phyloP scores from a whole-genome alignment of 495 filamentous ascomycete genomes.

The Amphirosellinia nigrospora region DNA sequence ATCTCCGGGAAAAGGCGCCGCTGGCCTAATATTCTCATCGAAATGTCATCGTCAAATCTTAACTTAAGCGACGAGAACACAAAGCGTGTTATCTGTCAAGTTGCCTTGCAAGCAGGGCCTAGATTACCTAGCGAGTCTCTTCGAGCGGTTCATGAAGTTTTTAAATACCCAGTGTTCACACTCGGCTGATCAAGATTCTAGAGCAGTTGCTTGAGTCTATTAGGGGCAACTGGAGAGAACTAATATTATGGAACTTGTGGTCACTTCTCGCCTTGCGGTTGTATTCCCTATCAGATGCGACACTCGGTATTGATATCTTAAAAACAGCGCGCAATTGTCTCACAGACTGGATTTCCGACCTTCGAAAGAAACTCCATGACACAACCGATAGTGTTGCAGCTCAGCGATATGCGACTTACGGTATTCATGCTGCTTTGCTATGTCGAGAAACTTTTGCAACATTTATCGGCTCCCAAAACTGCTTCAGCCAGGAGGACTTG shows the following conservation, averaged over 20 bases:
- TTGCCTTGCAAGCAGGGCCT: slow-evolving; percentile 58
- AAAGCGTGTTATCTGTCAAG: slow-evolving; percentile 46
- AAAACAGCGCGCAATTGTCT: slow-evolving; percentile 31
- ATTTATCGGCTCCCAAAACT: slow-evolving; percentile 23
- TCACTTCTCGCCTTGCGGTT: slow-evolving; percentile 50
- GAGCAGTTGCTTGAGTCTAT: slow-evolving; percentile 48
- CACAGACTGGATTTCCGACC: slow-evolving; percentile 49
- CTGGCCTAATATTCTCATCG: slow-evolving; percentile 56
- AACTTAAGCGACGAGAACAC: slow-evolving; percentile 59
- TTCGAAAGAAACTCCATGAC: slow-evolving; percentile 52
- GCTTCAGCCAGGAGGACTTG: slow-evolving; percentile 31
- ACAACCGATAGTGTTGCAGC: slow-evolving; percentile 48
- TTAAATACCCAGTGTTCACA: slow-evolving; percentile 54
- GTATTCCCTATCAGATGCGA: slow-evolving; percentile 24
- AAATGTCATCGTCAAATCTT: slow-evolving; percentile 59
- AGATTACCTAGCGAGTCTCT: slow-evolving; percentile 36
- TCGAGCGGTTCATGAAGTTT: slow-evolving; percentile 50
- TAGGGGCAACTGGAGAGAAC: slow-evolving; percentile 59
- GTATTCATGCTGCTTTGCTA: slow-evolving; percentile 56
- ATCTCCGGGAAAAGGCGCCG: slow-evolving; percentile 50
- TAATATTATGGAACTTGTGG: slow-evolving; percentile 54
- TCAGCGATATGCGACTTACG: slow-evolving; percentile 45
- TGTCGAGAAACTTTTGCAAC: slow-evolving; percentile 55
- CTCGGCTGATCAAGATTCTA: slow-evolving; percentile 50
- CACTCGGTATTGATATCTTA: slow-evolving; percentile 27